A percentile compares a stretch with the other conserved stretches of the same genome.
phyloP scores from a whole-genome alignment of 768 basidiomycete genomes.

The Baorangia bicolor region DNA sequence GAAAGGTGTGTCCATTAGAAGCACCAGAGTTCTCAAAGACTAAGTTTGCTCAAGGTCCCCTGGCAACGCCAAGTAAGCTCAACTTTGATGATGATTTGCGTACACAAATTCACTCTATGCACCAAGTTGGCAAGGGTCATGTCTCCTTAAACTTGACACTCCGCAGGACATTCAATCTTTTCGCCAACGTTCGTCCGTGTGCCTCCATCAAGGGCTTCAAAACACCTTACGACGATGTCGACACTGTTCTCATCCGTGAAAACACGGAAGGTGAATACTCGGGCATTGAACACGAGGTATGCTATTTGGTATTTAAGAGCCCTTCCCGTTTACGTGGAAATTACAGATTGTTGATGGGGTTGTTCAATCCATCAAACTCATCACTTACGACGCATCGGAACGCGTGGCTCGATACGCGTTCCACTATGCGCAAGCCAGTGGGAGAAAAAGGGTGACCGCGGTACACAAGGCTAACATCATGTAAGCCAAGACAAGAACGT shows the following conservation, averaged over 20 bases:
- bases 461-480: slow-evolving; percentile 99
- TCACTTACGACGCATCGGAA: slow-evolving; percentile 98
- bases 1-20: slow-evolving; percentile 62
- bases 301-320: slow-evolving; percentile 11
- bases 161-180: slow-evolving; percentile 95
- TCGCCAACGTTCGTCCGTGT: slow-evolving; percentile 98
- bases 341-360: slow-evolving; percentile 91
- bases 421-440: slow-evolving; percentile 89
- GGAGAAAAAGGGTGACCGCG: slow-evolving; percentile 90
- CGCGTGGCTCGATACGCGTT: slow-evolving; percentile 98
- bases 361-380: slow-evolving; percentile 99
- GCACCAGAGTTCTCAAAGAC: not conserved
- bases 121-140: slow-evolving; percentile 93
- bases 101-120: slow-evolving; percentile 13
- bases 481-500: slow-evolving; percentile 44
- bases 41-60: slow-evolving; percentile 58
- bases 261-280: slow-evolving; percentile 99
- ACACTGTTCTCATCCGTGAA: slow-evolving; percentile 97
- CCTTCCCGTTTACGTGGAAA: slow-evolving; percentile 12
- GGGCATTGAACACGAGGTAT: slow-evolving; percentile 97
- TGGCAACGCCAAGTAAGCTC: slow-evolving; percentile 92
- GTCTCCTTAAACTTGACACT: slow-evolving; percentile 97
- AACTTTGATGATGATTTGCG: slow-evolving; percentile 1
- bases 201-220: slow-evolving; percentile 95
- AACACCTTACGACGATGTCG: slow-evolving; percentile 97